These are phyloP conservation scores for Hypsizygus ulmarius DNA, from an alignment of 1,284 basidiomycete genomes.

Conservation along the genomic window DNA sequence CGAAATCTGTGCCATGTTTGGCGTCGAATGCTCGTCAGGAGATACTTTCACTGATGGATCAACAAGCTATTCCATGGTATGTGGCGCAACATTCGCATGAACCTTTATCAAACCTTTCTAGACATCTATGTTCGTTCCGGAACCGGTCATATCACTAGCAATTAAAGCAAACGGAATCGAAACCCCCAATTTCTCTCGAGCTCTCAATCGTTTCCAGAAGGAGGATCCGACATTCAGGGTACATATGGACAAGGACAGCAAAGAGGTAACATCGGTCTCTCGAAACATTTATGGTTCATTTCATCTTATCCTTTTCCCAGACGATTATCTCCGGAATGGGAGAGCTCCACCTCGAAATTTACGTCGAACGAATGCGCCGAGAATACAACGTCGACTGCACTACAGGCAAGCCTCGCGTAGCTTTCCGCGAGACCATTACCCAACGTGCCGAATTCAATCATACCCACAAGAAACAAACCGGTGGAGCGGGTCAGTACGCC, in stretches of 20 bases:
- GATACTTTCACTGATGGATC: slow-evolving; percentile 97
- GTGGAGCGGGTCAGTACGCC: slow-evolving; percentile 96
- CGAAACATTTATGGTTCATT: background rate
- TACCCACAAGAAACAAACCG: slow-evolving; percentile 98
- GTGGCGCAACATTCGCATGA: slow-evolving; percentile 20
- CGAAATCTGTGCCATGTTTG: slow-evolving; percentile 99
- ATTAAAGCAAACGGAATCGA: slow-evolving; percentile 92
- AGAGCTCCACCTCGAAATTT: slow-evolving; percentile 98
- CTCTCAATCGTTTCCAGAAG: slow-evolving; percentile 97
- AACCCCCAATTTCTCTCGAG: slow-evolving; percentile 94
- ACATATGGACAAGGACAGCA: slow-evolving; percentile 91
- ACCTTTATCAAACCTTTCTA: slow-evolving; percentile 29
- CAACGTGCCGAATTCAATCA: slow-evolving; percentile 83
- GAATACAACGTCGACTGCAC: slow-evolving; percentile 95
- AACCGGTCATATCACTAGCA: slow-evolving; percentile 95
- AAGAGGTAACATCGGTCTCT: slow-evolving; percentile 63
- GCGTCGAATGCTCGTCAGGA: slow-evolving; percentile 97
- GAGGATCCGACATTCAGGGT: slow-evolving; percentile 99
- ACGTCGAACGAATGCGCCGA: slow-evolving; percentile 97
- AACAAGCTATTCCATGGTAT: slow-evolving; percentile 84
- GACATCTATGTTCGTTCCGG: slow-evolving; percentile 99
- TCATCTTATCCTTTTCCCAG: slow-evolving; percentile 35
- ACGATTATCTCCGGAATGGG: slow-evolving; percentile 99
- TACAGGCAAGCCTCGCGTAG: slow-evolving; percentile 95
- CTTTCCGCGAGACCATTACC: slow-evolving; percentile 94